Base-by-base conservation (phyloP, 371 early-diverging fungal genomes). In the Ordospora colligata region DNA sequence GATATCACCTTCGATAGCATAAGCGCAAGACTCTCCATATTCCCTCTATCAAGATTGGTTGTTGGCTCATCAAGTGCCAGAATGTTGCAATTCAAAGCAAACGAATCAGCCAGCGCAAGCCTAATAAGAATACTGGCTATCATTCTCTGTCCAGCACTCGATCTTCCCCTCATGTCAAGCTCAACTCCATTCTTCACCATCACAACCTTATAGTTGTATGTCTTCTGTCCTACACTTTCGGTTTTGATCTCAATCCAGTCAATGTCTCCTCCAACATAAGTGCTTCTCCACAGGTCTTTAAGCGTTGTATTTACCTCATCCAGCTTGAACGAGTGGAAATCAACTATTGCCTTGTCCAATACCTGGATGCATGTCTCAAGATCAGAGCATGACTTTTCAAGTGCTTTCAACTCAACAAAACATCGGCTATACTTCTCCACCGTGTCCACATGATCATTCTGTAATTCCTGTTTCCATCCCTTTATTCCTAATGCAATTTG, bases 41-140 rank as follows among this genome's bases (percentile, higher is more conserved):
- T 97, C 6, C 88, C 92, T 47, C 88, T 87, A 83, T 99, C 99
- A 19, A 99, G 84, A 82, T 98, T 98, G 0, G 99, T 97, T 0
- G 99, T 98, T 0, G 99, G 99, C 79, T 98, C 99, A 84, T 99
- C 98, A 54, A 99, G 84, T 0, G 97, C 92, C 51, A 99, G 83
- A n/a, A 97, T 88, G 5, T 95, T 95, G 80, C 95, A 97, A 73
- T 91, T 89, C 11, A 89, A 77, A 69, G 93, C 88, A 80, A 99
- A 97, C 0, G 94, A 88, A 67, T 97, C 96, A 4, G 96, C 95
- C 50, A 99, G 85, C 7, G 99, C 97, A 45, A 99, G 85, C 17
- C 99, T 89, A 67, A 99, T 91, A 64, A 99, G 92, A 68, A 98
- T 88, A 5, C 93, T 92, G 0, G 95, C 90, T 45, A 99, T 85